Percentiles rank a stretch among this genome's conserved stretches.
These are phyloP conservation scores for Talaromyces nanjingensis DNA, from an alignment of 495 filamentous ascomycete species.

Conservation along the genomic window DNA sequence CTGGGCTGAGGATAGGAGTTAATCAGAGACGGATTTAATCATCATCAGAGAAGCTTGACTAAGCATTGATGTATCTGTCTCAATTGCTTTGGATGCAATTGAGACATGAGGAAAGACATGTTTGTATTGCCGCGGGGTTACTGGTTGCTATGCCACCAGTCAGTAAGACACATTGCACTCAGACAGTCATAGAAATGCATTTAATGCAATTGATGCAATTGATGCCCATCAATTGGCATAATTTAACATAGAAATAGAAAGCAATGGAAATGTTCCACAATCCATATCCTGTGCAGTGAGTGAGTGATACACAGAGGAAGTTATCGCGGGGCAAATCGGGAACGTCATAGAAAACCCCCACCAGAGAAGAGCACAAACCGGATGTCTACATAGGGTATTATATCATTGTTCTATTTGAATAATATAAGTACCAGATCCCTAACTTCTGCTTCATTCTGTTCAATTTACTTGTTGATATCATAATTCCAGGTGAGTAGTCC, in stretches of 20 bases:
- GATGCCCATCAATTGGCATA: background rate
- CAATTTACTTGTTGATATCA: no score
- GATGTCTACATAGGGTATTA: background rate
- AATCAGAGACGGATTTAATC: no score
- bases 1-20: no score
- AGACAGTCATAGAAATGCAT: background rate
- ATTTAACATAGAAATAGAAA: constrained; percentile 15
- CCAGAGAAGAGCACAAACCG: constrained; percentile 2
- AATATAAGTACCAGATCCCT: background rate
- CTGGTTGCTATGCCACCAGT: background rate
- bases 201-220: background rate
- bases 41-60: no score
- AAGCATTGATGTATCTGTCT: no score
- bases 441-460: no score
- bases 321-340: constrained; percentile 3
- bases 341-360: constrained; percentile 8
- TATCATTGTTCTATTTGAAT: background rate
- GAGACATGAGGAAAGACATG: background rate
- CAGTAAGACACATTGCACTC: background rate
- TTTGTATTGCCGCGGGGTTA: background rate
- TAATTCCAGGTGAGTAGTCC: background rate
- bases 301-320: background rate
- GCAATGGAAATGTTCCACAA: background rate
- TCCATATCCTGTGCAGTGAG: background rate
- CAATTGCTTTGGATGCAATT: no score